A percentile compares a stretch with the other conserved stretches of the same genome.
Evolutionary conservation across 2,329 filamentous ascomycete species (phyloP).

Genomic region (Hymenoscyphus albidus): DNA sequence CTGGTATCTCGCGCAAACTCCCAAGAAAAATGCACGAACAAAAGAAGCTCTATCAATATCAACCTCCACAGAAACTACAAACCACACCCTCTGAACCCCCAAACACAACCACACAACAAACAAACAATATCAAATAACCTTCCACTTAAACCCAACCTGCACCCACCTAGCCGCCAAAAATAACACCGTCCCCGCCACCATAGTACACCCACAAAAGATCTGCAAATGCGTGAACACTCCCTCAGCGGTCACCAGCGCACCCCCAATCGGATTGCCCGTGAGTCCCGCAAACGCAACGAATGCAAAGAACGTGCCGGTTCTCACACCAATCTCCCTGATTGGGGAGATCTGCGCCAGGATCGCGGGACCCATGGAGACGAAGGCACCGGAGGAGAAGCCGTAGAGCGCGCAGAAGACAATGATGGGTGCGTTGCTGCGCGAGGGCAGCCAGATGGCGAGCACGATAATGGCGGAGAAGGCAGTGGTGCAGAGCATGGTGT

Average conservation of each 20-base stretch:
- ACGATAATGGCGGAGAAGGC: constrained; percentile 44
- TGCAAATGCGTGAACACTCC: constrained; percentile 51
- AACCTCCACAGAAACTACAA: not conserved
- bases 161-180: constrained; percentile 38
- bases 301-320: constrained; percentile 62
- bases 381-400: constrained; percentile 65
- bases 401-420: constrained; percentile 65
- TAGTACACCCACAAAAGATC: constrained; percentile 59
- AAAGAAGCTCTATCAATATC: not conserved
- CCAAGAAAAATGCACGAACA: not conserved
- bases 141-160: constrained; percentile 28
- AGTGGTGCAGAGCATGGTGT: constrained; percentile 48
- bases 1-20: not conserved
- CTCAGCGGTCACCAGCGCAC: constrained; percentile 52
- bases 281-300: constrained; percentile 61
- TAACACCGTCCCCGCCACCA: constrained; percentile 40
- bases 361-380: constrained; percentile 59
- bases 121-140: constrained; percentile 21
- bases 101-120: not conserved
- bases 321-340: constrained; percentile 63
- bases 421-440: constrained; percentile 50
- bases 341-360: constrained; percentile 69
- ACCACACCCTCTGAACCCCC: not conserved
- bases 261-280: constrained; percentile 64
- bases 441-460: constrained; percentile 52